A percentile compares a stretch with the other conserved stretches of the same genome.
These are phyloP conservation scores for Pseudocercospora fijiensis DNA, from an alignment of 2,329 filamentous ascomycete genomes.

Conservation along the genomic window DNA sequence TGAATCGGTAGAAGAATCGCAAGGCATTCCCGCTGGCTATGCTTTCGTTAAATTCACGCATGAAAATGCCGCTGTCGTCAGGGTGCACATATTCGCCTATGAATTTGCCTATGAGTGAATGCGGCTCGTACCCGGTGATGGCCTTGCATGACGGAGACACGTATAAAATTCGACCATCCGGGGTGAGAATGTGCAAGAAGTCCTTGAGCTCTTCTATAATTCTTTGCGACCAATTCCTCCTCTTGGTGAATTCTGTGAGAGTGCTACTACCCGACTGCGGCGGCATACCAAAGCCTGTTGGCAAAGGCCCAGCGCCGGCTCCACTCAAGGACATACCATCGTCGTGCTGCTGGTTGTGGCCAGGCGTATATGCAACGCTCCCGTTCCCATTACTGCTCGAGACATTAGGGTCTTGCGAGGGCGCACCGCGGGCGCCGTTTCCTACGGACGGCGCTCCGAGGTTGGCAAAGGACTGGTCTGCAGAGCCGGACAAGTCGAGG, in stretches of 20 bases:
- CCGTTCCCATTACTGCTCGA: constrained; percentile 26
- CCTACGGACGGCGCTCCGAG: constrained; percentile 24
- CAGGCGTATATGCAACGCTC: constrained; percentile 22
- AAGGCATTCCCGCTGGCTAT: constrained; percentile 77
- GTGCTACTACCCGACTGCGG: constrained; percentile 52
- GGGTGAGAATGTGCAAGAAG: constrained; percentile 81
- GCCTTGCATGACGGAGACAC: constrained; percentile 74
- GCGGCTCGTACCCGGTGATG: constrained; percentile 72
- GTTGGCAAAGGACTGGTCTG: constrained; percentile 30
- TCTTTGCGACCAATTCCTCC: constrained; percentile 79
- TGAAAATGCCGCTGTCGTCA: constrained; percentile 79
- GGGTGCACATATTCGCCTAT: constrained; percentile 81
- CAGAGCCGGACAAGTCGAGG: constrained; percentile 29
- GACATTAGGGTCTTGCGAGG: constrained; percentile 25
- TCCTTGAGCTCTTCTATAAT: constrained; percentile 88
- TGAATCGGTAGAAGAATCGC: constrained; percentile 83
- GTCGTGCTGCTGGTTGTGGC: constrained; percentile 31
- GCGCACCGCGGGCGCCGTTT: constrained; percentile 28
- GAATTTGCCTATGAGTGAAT: constrained; percentile 71
- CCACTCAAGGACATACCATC: constrained; percentile 39
- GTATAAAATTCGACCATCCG: constrained; percentile 79
- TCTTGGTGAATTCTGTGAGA: constrained; percentile 64
- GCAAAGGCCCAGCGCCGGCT: constrained; percentile 56
- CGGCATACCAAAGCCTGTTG: constrained; percentile 53
- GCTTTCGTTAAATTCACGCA: constrained; percentile 84